Conservation (phyloP, 2,329 filamentous ascomycete species). For the Cucurbitaria berberidis region DNA sequence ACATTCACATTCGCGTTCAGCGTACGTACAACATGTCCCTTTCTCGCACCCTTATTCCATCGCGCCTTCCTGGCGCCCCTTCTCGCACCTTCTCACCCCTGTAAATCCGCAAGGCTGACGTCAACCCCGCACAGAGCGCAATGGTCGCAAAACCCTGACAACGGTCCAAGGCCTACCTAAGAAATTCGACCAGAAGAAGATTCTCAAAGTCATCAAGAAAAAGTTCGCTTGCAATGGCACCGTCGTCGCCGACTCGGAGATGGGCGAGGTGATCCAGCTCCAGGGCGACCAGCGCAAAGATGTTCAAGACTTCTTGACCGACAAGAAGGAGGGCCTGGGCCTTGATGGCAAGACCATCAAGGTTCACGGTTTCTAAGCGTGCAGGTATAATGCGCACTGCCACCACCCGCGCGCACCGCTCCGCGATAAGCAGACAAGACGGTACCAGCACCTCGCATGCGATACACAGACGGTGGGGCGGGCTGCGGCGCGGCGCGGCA, state of each 20-base stretch:
- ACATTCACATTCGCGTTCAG: slow-evolving; percentile 99
- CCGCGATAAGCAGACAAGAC: slow-evolving; percentile 10
- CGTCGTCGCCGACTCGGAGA: slow-evolving; percentile 92
- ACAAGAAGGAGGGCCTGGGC: slow-evolving; percentile 92
- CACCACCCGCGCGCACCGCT: slow-evolving; percentile 11
- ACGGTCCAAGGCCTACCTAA: slow-evolving; percentile 98
- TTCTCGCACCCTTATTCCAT: neutral
- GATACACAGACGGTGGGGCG: slow-evolving; percentile 16
- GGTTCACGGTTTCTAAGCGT: slow-evolving; percentile 58
- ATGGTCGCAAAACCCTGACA: slow-evolving; percentile 99
- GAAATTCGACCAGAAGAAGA: slow-evolving; percentile 99
- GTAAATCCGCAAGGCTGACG: slow-evolving; percentile 50
- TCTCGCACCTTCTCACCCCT: neutral
- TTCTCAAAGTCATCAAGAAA: slow-evolving; percentile 99
- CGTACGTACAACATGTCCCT: slow-evolving; percentile 67
- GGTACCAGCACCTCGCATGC: slow-evolving; percentile 9
- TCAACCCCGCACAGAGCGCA: slow-evolving; percentile 74
- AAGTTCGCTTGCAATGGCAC: slow-evolving; percentile 99
- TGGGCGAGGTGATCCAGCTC: slow-evolving; percentile 99
- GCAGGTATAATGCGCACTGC: slow-evolving; percentile 14
- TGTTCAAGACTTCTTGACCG: slow-evolving; percentile 94
- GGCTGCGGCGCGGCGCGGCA: slow-evolving; percentile 27
- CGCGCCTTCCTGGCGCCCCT: neutral
- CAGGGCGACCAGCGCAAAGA: slow-evolving; percentile 99
- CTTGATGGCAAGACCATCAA: slow-evolving; percentile 97